These are phyloP conservation scores for Pyronema domesticum DNA, from an alignment of 495 filamentous ascomycete genomes.

Conservation along the genomic window DNA sequence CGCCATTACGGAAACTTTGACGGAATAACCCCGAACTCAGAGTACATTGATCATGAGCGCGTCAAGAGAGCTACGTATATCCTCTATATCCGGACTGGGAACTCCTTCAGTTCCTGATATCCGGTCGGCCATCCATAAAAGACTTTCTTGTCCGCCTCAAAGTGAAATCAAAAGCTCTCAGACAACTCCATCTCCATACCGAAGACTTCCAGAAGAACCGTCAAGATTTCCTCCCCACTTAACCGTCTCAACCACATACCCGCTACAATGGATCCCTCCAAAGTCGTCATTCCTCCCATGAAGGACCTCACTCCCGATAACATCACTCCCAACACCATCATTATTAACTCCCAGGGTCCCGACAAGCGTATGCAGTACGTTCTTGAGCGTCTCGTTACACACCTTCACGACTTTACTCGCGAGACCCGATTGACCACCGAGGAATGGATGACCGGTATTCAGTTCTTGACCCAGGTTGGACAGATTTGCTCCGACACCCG, in stretches of 20 bases:
- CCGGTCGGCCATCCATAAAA: too few species aligned
- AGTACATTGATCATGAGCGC: too few species aligned
- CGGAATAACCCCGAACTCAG: too few species aligned
- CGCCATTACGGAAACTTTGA: too few species aligned
- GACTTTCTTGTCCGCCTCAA: too few species aligned
- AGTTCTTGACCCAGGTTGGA: constrained; percentile 55
- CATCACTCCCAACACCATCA: constrained; percentile 60
- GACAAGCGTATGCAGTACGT: constrained; percentile 53
- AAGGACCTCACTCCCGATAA: constrained; percentile 65
- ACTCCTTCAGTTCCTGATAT: too few species aligned
- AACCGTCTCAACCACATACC: background rate
- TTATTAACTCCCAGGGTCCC: constrained; percentile 52
- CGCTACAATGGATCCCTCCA: constrained; percentile 34
- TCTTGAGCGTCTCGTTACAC: constrained; percentile 53
- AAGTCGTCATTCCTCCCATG: constrained; percentile 39
- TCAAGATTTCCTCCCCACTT: background rate
- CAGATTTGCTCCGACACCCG: constrained; percentile 55
- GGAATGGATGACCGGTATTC: constrained; percentile 62
- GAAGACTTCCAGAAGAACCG: background rate
- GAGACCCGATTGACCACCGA: constrained; percentile 60
- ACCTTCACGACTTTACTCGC: constrained; percentile 68
- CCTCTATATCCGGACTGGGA: too few species aligned
- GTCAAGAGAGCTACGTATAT: too few species aligned
- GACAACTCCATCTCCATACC: background rate
- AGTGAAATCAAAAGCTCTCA: background rate